These are phyloP conservation scores for Pelargonium myrrhifolium DNA, from an alignment of 441 rosid genomes.

Conservation along the genomic window DNA sequence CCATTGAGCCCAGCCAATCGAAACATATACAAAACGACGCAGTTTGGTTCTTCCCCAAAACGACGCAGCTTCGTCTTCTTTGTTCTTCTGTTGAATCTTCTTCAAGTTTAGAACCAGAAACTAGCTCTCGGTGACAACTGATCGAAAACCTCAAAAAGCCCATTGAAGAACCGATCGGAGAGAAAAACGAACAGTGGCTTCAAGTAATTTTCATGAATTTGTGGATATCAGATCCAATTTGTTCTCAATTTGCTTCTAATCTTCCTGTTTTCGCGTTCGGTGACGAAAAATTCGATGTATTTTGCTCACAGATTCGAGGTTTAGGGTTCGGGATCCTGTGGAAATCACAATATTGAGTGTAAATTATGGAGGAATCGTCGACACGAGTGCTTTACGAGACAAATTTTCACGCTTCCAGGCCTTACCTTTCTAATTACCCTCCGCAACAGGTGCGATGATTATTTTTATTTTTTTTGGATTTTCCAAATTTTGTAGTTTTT, in stretches of 20 bases:
- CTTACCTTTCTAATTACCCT: slow-evolving; percentile 57
- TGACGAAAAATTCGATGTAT: neutral
- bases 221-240: neutral
- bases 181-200: neutral
- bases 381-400: slow-evolving; percentile 56
- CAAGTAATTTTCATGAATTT: neutral
- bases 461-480: no score
- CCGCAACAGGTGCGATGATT: slow-evolving; percentile 50
- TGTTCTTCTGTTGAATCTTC: neutral
- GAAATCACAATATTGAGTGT: neutral
- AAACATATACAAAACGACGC: neutral
- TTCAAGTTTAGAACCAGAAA: neutral
- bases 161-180: neutral
- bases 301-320: slow-evolving; percentile 5
- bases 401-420: slow-evolving; percentile 57
- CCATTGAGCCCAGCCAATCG: no score
- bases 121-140: neutral
- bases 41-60: neutral
- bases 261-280: neutral
- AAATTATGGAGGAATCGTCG: slow-evolving; percentile 22
- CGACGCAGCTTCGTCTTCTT: neutral
- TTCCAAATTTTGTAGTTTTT: neutral
- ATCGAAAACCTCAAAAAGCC: slow-evolving; percentile 1
- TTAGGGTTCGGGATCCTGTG: slow-evolving; percentile 11
- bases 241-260: neutral